Conservation (phyloP, 2,329 filamentous ascomycete genomes). For the Xylaria sp. region DNA sequence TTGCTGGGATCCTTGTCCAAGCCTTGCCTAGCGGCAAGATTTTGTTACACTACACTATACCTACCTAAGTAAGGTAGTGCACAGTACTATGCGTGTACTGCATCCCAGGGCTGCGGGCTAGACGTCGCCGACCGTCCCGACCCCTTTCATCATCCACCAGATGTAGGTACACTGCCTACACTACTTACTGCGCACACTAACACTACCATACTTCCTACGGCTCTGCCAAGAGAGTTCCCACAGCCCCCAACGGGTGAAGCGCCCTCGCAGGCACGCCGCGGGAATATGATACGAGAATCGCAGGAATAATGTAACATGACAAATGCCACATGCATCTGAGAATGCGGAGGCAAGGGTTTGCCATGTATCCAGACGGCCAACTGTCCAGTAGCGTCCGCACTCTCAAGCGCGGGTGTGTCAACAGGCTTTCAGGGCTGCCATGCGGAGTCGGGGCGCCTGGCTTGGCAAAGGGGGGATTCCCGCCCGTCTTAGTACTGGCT, state of each 20-base stretch:
- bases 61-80: no score
- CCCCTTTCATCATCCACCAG: slow-evolving; percentile 14
- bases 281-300: slow-evolving; percentile 33
- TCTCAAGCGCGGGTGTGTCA: slow-evolving; percentile 15
- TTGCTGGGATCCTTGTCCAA: slow-evolving; percentile 12
- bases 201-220: no score
- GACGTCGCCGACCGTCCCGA: slow-evolving; percentile 17
- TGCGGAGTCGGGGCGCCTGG: slow-evolving; percentile 35
- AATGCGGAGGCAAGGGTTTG: slow-evolving; percentile 30
- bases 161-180: neutral
- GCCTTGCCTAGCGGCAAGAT: slow-evolving; percentile 26
- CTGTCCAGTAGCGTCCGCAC: slow-evolving; percentile 24
- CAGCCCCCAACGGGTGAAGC: slow-evolving; percentile 26
- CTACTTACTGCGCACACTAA: neutral
- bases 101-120: slow-evolving; percentile 29
- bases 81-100: no score
- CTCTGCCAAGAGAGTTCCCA: slow-evolving; percentile 9
- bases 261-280: slow-evolving; percentile 3
- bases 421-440: slow-evolving; percentile 29
- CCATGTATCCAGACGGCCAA: slow-evolving; percentile 21
- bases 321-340: slow-evolving; percentile 38
- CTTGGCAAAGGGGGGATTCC: slow-evolving; percentile 27
- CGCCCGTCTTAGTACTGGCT: slow-evolving; percentile 17
- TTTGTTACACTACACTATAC: no score
- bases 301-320: slow-evolving; percentile 38